These are phyloP conservation scores for Flaveria floridana DNA, from an alignment of 140 eudicot species.

Conservation along the genomic window DNA sequence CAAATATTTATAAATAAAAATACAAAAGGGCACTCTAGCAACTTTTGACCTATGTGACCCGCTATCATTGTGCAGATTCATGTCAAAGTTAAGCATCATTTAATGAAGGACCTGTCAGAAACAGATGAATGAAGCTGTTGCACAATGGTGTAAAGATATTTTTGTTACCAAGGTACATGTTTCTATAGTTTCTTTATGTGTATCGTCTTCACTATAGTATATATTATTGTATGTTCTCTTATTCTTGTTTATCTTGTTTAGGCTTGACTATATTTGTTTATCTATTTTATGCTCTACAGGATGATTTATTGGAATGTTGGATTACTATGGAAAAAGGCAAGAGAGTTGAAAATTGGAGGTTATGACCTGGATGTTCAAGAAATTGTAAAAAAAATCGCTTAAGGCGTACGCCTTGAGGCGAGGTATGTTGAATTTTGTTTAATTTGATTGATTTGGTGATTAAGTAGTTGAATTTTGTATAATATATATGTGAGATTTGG, in stretches of 20 bases:
- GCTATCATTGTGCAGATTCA: constrained; percentile 51
- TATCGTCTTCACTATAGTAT: not conserved
- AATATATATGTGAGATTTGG: too few relatives aligned
- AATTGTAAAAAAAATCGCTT: too few relatives aligned
- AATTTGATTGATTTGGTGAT: too few relatives aligned
- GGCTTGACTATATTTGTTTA: not conserved
- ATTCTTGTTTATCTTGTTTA: not conserved
- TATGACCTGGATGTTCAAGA: too few relatives aligned
- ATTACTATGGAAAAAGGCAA: too few relatives aligned
- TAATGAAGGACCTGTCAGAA: constrained; percentile 84
- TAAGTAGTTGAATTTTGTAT: too few relatives aligned
- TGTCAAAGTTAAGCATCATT: constrained; percentile 69
- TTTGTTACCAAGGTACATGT: constrained; percentile 65
- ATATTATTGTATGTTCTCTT: not conserved
- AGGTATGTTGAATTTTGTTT: too few relatives aligned
- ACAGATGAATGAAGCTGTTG: constrained; percentile 73
- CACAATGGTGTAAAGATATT: constrained; percentile 87
- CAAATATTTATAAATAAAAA: not conserved
- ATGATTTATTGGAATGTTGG: constrained; percentile 68
- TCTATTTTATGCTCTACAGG: constrained; percentile 44
- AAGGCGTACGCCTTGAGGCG: too few relatives aligned
- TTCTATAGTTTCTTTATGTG: not conserved
- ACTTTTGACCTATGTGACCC: constrained; percentile 3
- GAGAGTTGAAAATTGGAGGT: too few relatives aligned
- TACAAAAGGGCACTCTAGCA: not conserved